Evolutionary conservation across 257 asterid species (phyloP).

Genomic region (Nemophila menziesii): DNA sequence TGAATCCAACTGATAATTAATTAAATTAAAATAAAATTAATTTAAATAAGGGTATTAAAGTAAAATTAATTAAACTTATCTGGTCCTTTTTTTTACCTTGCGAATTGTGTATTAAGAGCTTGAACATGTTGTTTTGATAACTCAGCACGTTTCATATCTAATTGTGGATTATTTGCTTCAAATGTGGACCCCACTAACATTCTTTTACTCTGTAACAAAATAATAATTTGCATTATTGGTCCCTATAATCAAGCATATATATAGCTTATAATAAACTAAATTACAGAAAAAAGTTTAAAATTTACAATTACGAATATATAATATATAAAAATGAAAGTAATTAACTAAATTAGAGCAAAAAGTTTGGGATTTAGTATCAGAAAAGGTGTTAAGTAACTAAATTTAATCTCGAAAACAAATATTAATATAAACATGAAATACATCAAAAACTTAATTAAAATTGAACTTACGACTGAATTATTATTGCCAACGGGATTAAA

Average conservation of each 20-base stretch:
- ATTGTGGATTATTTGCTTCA: constrained; percentile 24
- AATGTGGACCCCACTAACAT: constrained; percentile 34
- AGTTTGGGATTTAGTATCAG: too few relatives aligned
- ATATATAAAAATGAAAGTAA: not conserved
- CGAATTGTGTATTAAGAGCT: constrained; percentile 91
- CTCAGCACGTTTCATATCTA: constrained; percentile 71
- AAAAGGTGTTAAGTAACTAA: too few relatives aligned
- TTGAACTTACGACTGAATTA: constrained; percentile 43
- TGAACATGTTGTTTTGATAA: constrained; percentile 83
- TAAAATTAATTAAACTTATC: too few relatives aligned
- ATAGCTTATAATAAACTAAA: not conserved
- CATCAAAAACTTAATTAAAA: not conserved
- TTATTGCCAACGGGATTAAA: constrained; percentile 43
- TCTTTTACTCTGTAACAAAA: constrained; percentile 63
- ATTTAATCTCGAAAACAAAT: too few relatives aligned
- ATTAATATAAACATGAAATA: too few relatives aligned
- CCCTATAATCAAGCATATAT: not conserved
- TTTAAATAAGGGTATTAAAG: not conserved
- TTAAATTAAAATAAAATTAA: constrained; percentile 2
- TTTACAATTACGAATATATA: not conserved
- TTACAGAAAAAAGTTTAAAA: not conserved
- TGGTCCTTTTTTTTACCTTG: constrained; percentile 52
- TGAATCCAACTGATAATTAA: constrained; percentile 78
- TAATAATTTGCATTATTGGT: not conserved
- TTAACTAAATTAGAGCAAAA: too few relatives aligned